These are phyloP conservation scores for Sugiyamaella pinicola DNA, from an alignment of 1,139 yeast genomes.

Conservation along the genomic window DNA sequence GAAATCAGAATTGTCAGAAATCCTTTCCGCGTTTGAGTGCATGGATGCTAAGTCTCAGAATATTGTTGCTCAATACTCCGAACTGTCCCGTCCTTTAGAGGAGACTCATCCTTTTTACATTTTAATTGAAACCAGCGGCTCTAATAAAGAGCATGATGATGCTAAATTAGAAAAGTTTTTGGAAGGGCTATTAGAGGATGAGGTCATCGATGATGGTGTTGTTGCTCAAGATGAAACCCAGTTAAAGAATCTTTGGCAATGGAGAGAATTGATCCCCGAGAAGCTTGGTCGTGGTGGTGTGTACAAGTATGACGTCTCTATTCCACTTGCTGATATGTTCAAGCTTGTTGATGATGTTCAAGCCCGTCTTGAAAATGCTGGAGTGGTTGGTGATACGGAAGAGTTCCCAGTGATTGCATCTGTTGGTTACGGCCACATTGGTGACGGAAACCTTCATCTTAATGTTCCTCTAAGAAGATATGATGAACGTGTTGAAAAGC, in stretches of 20 bases:
- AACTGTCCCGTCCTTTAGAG: constrained; percentile 72
- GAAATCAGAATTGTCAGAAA: constrained; percentile 75
- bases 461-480: constrained; percentile 89
- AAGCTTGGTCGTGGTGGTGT: constrained; percentile 85
- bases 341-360: constrained; percentile 76
- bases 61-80: constrained; percentile 56
- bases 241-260: constrained; percentile 77
- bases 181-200: constrained; percentile 83
- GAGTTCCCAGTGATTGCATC: constrained; percentile 79
- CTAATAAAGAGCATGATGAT: constrained; percentile 66
- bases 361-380: constrained; percentile 56
- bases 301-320: constrained; percentile 91
- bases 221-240: constrained; percentile 96
- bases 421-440: constrained; percentile 94
- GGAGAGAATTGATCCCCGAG: constrained; percentile 95
- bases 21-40: constrained; percentile 90
- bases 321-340: constrained; percentile 79
- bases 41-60: constrained; percentile 82
- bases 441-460: constrained; percentile 93
- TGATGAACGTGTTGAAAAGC: constrained; percentile 70
- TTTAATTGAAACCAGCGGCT: constrained; percentile 91
- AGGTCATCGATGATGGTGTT: constrained; percentile 83
- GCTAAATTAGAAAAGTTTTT: constrained; percentile 68
- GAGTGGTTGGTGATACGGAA: constrained; percentile 66
- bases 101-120: constrained; percentile 80